Evolutionary conservation across 495 filamentous ascomycete species (phyloP).

Genomic region (Wilcoxina mikolae): DNA sequence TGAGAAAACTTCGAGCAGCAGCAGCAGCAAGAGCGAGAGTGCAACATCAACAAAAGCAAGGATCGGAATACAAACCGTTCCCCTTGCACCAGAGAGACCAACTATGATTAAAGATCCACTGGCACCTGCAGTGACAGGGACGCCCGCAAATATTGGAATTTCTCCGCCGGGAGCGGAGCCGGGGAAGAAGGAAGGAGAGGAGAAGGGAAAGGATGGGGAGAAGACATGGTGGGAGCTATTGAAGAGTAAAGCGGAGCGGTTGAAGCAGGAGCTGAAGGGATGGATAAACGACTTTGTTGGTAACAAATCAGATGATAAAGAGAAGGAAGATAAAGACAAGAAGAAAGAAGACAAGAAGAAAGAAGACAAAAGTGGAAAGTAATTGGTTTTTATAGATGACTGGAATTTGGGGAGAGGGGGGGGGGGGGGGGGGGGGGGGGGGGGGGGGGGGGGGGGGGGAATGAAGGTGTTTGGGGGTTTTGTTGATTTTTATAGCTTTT

Average conservation of each 20-base stretch:
- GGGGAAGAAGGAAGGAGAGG: slow-evolving; percentile 11
- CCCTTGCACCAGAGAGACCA: not conserved
- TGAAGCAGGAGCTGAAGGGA: slow-evolving; percentile 24
- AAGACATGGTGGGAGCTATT: slow-evolving; percentile 21
- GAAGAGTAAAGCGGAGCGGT: slow-evolving; percentile 19
- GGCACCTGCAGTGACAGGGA: not conserved
- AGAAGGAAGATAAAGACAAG: no score
- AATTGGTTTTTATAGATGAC: not conserved
- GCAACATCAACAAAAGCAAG: not conserved
- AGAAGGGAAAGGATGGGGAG: slow-evolving; percentile 11
- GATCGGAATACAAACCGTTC: not conserved
- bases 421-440: not conserved
- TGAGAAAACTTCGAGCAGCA: no score
- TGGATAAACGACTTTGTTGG: slow-evolving; percentile 24
- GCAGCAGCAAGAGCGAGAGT: no score
- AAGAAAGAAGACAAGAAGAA: not conserved
- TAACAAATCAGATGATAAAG: slow-evolving; percentile 2
- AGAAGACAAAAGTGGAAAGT: not conserved
- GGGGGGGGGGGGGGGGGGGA: not conserved
- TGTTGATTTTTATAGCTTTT: not conserved
- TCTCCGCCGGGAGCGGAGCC: not conserved
- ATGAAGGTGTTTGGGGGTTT: not conserved
- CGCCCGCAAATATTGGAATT: not conserved
- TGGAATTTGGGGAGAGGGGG: not conserved
- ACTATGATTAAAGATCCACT: not conserved